These are phyloP conservation scores for Solanum verrucosum DNA, from an alignment of 257 asterid species.

Conservation along the genomic window DNA sequence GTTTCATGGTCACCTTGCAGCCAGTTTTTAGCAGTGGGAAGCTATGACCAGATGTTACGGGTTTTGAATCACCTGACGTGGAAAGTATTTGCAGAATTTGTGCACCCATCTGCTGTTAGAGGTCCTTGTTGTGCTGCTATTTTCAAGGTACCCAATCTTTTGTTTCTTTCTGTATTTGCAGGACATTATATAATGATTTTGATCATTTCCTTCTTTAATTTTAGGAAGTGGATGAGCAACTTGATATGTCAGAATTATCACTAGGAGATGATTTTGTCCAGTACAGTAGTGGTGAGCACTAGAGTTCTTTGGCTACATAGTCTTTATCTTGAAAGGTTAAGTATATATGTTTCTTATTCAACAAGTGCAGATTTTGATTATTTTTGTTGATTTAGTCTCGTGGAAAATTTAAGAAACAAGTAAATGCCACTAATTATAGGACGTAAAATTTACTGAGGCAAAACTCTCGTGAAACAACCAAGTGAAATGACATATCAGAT, in stretches of 20 bases:
- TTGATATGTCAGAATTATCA: conserved; percentile 83
- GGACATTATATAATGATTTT: not conserved
- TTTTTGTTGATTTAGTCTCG: not conserved
- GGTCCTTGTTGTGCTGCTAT: conserved; percentile 93
- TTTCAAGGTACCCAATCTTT: conserved; percentile 56
- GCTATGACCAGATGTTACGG: conserved; percentile 96
- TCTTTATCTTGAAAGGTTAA: not conserved
- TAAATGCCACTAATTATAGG: not conserved
- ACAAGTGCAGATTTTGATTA: not conserved
- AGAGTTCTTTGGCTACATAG: not conserved
- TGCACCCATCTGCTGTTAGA: conserved; percentile 69
- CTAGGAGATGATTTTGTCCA: conserved; percentile 55
- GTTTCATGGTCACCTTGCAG: conserved; percentile 98
- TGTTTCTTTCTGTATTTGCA: not conserved
- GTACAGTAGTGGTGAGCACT: conserved; percentile 53
- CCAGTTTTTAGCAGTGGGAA: conserved; percentile 92
- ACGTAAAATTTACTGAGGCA: not conserved
- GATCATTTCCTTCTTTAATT: conserved; percentile 1
- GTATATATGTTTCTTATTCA: not conserved
- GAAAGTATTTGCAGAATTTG: conserved; percentile 98
- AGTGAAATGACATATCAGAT: not conserved
- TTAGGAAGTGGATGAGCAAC: conserved; percentile 93
- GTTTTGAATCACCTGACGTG: conserved; percentile 97
- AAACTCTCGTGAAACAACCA: not conserved
- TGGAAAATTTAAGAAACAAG: not conserved